Percentiles rank a stretch among this genome's conserved stretches.
Evolutionary conservation across 129 eudicot species (phyloP).

Genomic region (Chrysanthemum seticuspe): DNA sequence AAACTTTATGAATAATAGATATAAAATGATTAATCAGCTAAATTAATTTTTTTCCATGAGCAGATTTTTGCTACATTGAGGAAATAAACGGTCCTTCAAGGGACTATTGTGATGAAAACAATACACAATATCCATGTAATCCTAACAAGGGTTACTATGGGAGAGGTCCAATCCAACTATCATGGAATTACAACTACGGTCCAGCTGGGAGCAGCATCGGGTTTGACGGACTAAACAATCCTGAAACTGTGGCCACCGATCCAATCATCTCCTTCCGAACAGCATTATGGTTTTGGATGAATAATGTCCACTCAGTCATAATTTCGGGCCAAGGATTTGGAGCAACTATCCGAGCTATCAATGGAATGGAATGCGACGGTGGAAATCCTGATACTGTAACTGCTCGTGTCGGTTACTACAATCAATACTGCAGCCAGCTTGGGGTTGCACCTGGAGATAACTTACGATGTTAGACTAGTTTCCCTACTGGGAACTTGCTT

Average conservation of each 20-base stretch:
- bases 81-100: slow-evolving; percentile 32
- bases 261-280: slow-evolving; percentile 29
- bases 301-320: slow-evolving; percentile 25
- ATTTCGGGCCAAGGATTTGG: slow-evolving; percentile 39
- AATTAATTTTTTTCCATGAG: neutral
- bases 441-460: slow-evolving; percentile 37
- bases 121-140: slow-evolving; percentile 34
- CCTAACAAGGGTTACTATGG: slow-evolving; percentile 41
- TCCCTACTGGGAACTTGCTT: no score
- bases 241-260: slow-evolving; percentile 33
- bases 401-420: slow-evolving; percentile 30
- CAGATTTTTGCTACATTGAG: slow-evolving; percentile 33
- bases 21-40: neutral
- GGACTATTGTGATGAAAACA: slow-evolving; percentile 29
- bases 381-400: slow-evolving; percentile 16
- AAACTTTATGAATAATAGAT: no score
- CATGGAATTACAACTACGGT: slow-evolving; percentile 39
- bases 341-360: slow-evolving; percentile 31
- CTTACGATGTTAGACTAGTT: slow-evolving; percentile 25
- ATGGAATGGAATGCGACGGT: slow-evolving; percentile 37
- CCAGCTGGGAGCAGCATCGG: slow-evolving; percentile 31
- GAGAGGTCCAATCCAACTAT: slow-evolving; percentile 35
- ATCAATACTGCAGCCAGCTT: slow-evolving; percentile 33
- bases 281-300: slow-evolving; percentile 39
- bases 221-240: slow-evolving; percentile 35